phyloP scores from a whole-genome alignment of 2,329 filamentous ascomycete genomes.

The Aspergillus proliferans region DNA sequence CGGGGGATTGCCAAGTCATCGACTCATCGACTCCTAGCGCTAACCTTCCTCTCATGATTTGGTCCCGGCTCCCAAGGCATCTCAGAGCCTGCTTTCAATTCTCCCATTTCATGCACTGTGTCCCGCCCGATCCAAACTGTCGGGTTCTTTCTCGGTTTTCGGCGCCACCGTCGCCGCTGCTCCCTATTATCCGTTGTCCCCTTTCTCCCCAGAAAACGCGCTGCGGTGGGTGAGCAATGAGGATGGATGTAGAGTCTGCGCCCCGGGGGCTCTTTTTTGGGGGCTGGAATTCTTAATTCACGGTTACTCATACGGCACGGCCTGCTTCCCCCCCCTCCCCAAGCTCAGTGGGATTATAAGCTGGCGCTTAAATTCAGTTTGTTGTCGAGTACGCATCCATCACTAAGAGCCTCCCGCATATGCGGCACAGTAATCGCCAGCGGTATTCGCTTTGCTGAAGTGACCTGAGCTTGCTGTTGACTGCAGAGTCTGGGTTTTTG shows the following conservation, averaged over 20 bases:
- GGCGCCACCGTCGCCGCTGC: constrained; percentile 10
- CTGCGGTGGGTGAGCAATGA: constrained; percentile 16
- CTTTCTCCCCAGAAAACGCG: neutral
- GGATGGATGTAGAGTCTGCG: constrained; percentile 22
- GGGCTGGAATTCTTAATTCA: constrained; percentile 21
- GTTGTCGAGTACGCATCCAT: constrained; percentile 25
- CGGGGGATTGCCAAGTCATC: neutral
- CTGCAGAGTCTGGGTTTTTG: constrained; percentile 20
- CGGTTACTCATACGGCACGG: constrained; percentile 8
- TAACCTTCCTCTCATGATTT: constrained; percentile 16
- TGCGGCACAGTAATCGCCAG: constrained; percentile 26
- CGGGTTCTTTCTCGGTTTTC: constrained; percentile 8
- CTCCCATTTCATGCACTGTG: neutral
- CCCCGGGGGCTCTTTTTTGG: constrained; percentile 20
- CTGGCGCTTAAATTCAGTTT: constrained; percentile 35
- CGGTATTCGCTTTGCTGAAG: constrained; percentile 22
- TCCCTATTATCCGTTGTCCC: constrained; percentile 3
- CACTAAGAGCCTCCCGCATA: constrained; percentile 13
- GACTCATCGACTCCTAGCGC: constrained; percentile 12
- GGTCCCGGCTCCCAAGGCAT: constrained; percentile 1
- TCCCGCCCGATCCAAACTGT: constrained; percentile 12
- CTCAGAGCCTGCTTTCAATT: neutral
- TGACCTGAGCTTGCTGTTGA: constrained; percentile 30
- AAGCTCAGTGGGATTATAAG: constrained; percentile 10
- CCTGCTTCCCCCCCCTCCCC: constrained; percentile 12